These are phyloP conservation scores for Leptomonas pyrrhocoris DNA, from an alignment of 208 protist species.

Conservation along the genomic window DNA sequence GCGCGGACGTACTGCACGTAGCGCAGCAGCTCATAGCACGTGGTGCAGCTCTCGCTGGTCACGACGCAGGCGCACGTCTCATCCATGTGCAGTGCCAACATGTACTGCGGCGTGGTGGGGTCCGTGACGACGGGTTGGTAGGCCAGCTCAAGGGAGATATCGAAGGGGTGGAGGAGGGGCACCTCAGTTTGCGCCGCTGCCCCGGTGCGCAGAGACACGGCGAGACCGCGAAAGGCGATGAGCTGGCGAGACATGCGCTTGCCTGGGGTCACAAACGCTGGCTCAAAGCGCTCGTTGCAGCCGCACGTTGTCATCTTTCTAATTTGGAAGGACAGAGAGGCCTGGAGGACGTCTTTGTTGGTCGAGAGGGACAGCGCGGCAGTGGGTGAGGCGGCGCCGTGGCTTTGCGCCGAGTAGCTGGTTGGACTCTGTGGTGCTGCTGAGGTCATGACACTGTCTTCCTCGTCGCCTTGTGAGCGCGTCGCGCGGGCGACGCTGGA, in stretches of 20 bases:
- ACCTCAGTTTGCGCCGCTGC: not conserved
- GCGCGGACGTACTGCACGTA: constrained; percentile 23
- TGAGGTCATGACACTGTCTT: not conserved
- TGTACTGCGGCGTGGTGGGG: constrained; percentile 28
- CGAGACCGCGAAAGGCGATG: constrained; percentile 51
- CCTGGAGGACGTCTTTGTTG: not conserved
- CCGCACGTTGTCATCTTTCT: constrained; percentile 49
- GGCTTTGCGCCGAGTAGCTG: not conserved
- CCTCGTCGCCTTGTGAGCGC: not conserved
- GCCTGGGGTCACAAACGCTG: constrained; percentile 43
- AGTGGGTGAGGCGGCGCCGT: constrained; percentile 1
- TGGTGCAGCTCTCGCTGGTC: constrained; percentile 28
- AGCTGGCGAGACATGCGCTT: constrained; percentile 58
- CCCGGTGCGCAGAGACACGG: constrained; percentile 27
- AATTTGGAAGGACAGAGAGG: constrained; percentile 39
- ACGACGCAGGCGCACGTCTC: constrained; percentile 25
- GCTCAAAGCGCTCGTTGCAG: constrained; percentile 62
- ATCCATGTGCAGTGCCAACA: constrained; percentile 33
- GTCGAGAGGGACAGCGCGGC: not conserved
- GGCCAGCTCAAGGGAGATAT: constrained; percentile 21
- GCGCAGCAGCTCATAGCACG: constrained; percentile 23
- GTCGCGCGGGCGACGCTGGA: constrained; percentile 1
- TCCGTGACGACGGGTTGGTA: constrained; percentile 34
- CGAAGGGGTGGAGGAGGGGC: constrained; percentile 25
- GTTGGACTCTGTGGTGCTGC: no score